Base-by-base conservation (phyloP, 1,139 yeast genomes). In the Groenewaldozyma sp. region DNA sequence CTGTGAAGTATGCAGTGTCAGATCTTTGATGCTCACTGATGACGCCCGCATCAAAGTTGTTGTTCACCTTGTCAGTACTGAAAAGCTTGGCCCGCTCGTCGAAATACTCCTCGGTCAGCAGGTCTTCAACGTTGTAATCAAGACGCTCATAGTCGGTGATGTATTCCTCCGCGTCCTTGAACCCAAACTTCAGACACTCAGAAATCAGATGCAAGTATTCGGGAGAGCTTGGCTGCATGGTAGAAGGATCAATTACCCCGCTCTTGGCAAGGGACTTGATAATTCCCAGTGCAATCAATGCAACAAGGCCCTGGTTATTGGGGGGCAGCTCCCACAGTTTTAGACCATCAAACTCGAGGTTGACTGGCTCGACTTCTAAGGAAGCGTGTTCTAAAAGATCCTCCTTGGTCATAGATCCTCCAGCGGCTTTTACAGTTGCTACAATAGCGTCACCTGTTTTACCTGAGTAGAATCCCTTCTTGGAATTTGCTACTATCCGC, bases 291-390 rank as follows among this genome's bases (percentile, higher is more conserved):
- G 88, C 76, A 33, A 80, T 60, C 35, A 82, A 63, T 0, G 87
- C 91, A 35, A 82, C 82, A 28, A 82, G 61, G 1, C 93, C 93
- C 41, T 82, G 84, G 3, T 93, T 87, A 55, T 78, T 82, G 22
- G 94, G 93, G 5, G 94, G 91, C 45, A 80, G 78, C 55, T 81
- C 91, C 81, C 84, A 79, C 29, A 65, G 53, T n/a, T 47, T 48
- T 22, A 46, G 75, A 53, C 45, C 68, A 62, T 42, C 72, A 19
- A 53, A 49, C 2, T 51, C 70, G 39, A 76, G 58, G 14, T 64
- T 61, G 22, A 81, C 72, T 1, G 91, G 86, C 1, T 76, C 78
- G 14, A 78, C 78, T 47, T 73, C 67, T 0, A 79, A 68, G 2
- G 87, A 73, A 0, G 67, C 59, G 56, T 82, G 91, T 13, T 49